These are phyloP conservation scores for Lipomyces oligophaga DNA, from an alignment of 805 yeast species.

Conservation along the genomic window DNA sequence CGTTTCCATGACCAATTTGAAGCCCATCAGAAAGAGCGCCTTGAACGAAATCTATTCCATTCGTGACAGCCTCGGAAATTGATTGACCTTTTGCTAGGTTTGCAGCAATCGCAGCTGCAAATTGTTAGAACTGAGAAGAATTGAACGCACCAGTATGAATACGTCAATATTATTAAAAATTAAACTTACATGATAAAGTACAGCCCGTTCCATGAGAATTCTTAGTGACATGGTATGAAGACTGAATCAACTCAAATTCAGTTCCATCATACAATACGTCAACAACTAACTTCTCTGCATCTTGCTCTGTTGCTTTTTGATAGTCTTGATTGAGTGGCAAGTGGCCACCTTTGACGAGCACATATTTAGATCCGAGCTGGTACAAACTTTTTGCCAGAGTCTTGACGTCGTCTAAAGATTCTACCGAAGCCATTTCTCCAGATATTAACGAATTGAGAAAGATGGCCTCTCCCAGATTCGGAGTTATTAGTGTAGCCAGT, in stretches of 20 bases:
- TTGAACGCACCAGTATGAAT: not conserved
- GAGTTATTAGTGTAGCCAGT: constrained; percentile 62
- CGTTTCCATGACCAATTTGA: constrained; percentile 52
- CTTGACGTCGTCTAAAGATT: constrained; percentile 43
- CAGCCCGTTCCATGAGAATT: constrained; percentile 91
- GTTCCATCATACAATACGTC: constrained; percentile 53
- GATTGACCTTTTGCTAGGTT: constrained; percentile 56
- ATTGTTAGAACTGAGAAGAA: not conserved
- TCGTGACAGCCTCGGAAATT: constrained; percentile 49
- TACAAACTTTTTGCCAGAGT: constrained; percentile 42
- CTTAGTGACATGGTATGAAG: constrained; percentile 45
- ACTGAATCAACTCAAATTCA: constrained; percentile 45
- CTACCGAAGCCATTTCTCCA: constrained; percentile 28
- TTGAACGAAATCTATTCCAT: constrained; percentile 63
- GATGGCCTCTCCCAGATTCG: constrained; percentile 67
- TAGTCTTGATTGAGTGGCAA: constrained; percentile 37
- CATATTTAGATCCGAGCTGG: constrained; percentile 45
- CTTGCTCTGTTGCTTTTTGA: constrained; percentile 15
- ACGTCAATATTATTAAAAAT: not conserved
- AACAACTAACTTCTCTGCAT: constrained; percentile 40
- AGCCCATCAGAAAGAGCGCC: constrained; percentile 53
- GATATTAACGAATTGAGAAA: constrained; percentile 35
- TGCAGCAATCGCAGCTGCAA: constrained; percentile 64
- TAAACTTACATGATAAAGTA: constrained; percentile 51
- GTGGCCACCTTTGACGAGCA: constrained; percentile 82